Base-by-base conservation (phyloP, 129 eudicot species). In the Lonicera japonica region DNA sequence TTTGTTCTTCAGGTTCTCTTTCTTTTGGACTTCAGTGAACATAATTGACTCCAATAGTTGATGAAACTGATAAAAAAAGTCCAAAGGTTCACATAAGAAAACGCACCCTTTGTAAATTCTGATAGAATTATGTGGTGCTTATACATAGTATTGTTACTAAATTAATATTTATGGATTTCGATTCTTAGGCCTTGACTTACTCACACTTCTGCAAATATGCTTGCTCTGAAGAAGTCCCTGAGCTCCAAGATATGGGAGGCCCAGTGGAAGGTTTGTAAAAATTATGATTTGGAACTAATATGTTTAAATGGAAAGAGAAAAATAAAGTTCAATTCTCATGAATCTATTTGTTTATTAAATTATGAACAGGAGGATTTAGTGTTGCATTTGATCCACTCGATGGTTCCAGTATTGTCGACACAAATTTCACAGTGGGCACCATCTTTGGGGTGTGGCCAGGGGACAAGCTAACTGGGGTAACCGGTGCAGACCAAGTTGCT, bases 181-280 rank as follows among this genome's bases (percentile, higher is more conserved):
- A 41, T 57, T 24, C 52, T 0, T 69, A 88, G 99, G 96, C 99
- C 18, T 85, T 94, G 88, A 73, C 65, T 10, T 78, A 88, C 81
- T 94, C 99, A 25, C 99, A 94, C 79, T 72, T 72, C 82, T 94
- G 99, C 94, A 94, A 94, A 73, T 94, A 94, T 63, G 99, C 96
- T 65, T 94, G 99, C 86, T 94, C 99, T 5, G 96, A 94, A 73
- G 96, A 94, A 77, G 89, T 94, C 58, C 96, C 99, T 0, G 95
- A 88, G 86, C 96, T 94, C 58, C 99, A 94, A 81, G 99, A 94
- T 67, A 94, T 94, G 99, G 96, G 89, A 72, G 99, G 96, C 62
- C 98, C 98, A 53, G 81, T 52, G 15, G 96, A 92, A 88, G 95
- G 95, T 94, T 53, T 25, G 60, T 11, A 65, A 10, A 11, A 6